Percentiles rank a stretch among this genome's conserved stretches.
Evolutionary conservation across 805 yeast genomes (phyloP).

Genomic region (Pichia exigua): DNA sequence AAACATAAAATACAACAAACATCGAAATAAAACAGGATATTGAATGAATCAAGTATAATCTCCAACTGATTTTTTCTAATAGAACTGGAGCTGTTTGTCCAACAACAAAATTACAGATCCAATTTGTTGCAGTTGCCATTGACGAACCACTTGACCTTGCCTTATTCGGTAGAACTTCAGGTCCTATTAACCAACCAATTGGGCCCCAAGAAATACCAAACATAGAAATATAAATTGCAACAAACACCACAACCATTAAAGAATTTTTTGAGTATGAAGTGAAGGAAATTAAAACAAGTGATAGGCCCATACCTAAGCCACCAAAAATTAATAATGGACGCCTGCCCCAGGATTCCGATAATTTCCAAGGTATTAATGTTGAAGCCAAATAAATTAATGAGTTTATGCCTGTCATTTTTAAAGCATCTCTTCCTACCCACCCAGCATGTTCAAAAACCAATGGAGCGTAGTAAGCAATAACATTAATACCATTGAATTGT

Average conservation of each 20-base stretch:
- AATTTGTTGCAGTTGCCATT: constrained; percentile 82
- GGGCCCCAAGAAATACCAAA: constrained; percentile 96
- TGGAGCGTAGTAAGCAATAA: constrained; percentile 89
- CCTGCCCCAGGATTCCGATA: constrained; percentile 89
- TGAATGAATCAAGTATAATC: constrained; percentile 76
- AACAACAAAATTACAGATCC: constrained; percentile 88
- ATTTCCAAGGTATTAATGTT: constrained; percentile 85
- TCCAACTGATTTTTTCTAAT: constrained; percentile 70
- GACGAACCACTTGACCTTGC: constrained; percentile 90
- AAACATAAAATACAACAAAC: constrained; percentile 59
- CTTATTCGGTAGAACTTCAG: constrained; percentile 77
- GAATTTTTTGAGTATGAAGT: constrained; percentile 55
- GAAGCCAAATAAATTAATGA: constrained; percentile 46
- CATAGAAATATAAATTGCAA: constrained; percentile 70
- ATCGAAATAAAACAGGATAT: constrained; percentile 67
- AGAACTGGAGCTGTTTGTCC: constrained; percentile 88
- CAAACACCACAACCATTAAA: constrained; percentile 56
- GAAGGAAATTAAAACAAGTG: constrained; percentile 58
- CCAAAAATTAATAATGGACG: constrained; percentile 78
- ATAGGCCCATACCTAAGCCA: constrained; percentile 67
- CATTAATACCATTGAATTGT: constrained; percentile 88
- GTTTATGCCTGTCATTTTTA: constrained; percentile 84
- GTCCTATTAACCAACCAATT: constrained; percentile 75
- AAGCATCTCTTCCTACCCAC: constrained; percentile 82
- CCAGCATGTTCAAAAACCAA: constrained; percentile 93